These are phyloP conservation scores for Orobanche coerulescens DNA, from an alignment of 257 asterid species.

Conservation along the genomic window DNA sequence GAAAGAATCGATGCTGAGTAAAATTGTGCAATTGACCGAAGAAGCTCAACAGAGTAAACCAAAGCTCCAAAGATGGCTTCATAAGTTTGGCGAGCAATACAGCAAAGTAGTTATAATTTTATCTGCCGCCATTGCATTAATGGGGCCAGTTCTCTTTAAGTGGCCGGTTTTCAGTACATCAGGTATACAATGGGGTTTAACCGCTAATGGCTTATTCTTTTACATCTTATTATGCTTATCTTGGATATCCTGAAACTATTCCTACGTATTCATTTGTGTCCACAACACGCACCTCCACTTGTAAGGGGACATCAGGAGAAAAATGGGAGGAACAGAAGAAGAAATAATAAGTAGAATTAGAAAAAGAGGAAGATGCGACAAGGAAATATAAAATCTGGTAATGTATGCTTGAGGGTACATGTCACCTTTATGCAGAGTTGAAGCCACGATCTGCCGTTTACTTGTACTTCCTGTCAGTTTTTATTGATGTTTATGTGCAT, in stretches of 20 bases:
- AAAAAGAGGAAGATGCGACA: background rate
- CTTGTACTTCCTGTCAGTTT: background rate
- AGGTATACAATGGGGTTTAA: slow-evolving; percentile 59
- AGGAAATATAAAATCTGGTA: background rate
- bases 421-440: background rate
- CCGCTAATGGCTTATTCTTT: slow-evolving; percentile 14
- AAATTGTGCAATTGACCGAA: slow-evolving; percentile 90
- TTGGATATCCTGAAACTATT: slow-evolving; percentile 11
- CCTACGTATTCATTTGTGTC: background rate
- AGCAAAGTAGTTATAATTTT: slow-evolving; percentile 76
- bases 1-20: slow-evolving; percentile 89
- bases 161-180: slow-evolving; percentile 90
- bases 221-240: background rate
- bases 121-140: slow-evolving; percentile 64
- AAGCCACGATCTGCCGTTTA: background rate
- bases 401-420: background rate
- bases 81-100: slow-evolving; percentile 87
- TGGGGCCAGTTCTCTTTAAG: slow-evolving; percentile 88
- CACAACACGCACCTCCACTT: background rate
- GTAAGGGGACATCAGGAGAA: background rate
- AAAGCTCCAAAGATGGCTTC: slow-evolving; percentile 95
- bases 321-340: slow-evolving; percentile 3
- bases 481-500: background rate
- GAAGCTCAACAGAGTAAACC: slow-evolving; percentile 98
- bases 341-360: background rate